A percentile compares a stretch with the other conserved stretches of the same genome.
Conservation (phyloP, 306 rosid genomes). For the Cicer yamashitae region DNA sequence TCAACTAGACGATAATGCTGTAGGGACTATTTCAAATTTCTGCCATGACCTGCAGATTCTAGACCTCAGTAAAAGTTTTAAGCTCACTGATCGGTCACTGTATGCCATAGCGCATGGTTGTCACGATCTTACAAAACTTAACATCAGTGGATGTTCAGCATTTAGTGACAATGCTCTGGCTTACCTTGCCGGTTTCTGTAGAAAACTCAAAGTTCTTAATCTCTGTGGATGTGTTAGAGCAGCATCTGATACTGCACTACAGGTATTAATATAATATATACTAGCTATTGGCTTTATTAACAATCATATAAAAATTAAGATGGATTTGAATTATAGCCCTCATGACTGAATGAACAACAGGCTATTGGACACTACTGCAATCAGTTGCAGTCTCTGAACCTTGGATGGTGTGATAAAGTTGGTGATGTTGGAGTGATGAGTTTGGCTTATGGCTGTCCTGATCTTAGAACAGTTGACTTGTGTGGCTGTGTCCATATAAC, state of each 20-base stretch:
- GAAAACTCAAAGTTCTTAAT: conserved; percentile 70
- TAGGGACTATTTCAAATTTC: conserved; percentile 70
- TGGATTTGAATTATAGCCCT: conserved; percentile 23
- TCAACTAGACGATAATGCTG: conserved; percentile 81
- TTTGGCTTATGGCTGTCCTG: conserved; percentile 89
- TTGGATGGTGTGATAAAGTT: conserved; percentile 92
- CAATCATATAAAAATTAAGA: conserved; percentile 7
- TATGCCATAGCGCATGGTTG: conserved; percentile 80
- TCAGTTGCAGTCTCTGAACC: conserved; percentile 77
- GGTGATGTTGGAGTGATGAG: conserved; percentile 88
- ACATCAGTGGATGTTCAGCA: conserved; percentile 85
- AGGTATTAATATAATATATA: conserved; percentile 53
- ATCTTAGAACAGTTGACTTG: conserved; percentile 77
- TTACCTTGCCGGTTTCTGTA: conserved; percentile 74
- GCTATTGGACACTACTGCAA: conserved; percentile 82
- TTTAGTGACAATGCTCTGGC: conserved; percentile 82
- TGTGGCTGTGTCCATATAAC: conserved; percentile 89
- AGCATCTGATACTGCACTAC: conserved; percentile 84
- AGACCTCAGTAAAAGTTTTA: conserved; percentile 97
- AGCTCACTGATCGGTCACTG: conserved; percentile 76
- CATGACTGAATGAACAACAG: conserved; percentile 51
- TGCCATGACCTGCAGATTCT: conserved; percentile 85
- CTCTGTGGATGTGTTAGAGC: conserved; percentile 88
- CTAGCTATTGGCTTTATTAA: neutral
- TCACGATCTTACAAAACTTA: conserved; percentile 67